Conservation (phyloP, 139 green algal species). For the Coelastrella sp. region DNA sequence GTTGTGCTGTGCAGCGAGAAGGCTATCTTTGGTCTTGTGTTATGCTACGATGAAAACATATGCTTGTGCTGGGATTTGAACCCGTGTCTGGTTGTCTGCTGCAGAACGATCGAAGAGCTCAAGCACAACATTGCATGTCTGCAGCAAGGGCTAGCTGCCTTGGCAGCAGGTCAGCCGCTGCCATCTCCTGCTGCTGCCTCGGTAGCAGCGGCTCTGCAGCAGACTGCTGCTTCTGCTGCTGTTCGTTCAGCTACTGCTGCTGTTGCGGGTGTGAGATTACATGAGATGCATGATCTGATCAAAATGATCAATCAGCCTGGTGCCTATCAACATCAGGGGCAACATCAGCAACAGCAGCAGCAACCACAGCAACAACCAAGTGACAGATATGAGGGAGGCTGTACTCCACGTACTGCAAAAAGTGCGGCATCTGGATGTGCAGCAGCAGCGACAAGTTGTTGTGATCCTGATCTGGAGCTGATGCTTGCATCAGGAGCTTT, state of each 20-base stretch:
- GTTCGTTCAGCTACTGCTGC: neutral
- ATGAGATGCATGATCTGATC: slow-evolving; percentile 28
- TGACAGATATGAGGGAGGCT: no score
- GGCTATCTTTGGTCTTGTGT: no score
- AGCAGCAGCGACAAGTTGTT: neutral
- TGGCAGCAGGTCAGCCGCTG: neutral
- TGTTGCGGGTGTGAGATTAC: neutral
- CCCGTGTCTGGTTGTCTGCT: neutral
- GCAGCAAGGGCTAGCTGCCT: neutral
- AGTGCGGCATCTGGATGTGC: neutral
- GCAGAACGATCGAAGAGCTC: slow-evolving; percentile 5
- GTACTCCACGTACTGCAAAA: neutral
- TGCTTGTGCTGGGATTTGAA: neutral
- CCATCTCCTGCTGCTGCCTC: neutral
- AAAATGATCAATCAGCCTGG: slow-evolving; percentile 12
- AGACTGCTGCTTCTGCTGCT: neutral
- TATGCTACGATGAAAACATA: no score
- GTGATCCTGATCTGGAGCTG: neutral
- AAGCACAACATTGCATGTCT: neutral
- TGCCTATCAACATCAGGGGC: neutral
- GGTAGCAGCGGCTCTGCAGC: neutral
- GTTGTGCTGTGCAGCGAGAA: no score
- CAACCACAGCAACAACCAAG: neutral
- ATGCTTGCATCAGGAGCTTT: slow-evolving; percentile 32
- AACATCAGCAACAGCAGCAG: slow-evolving; percentile 9